Conservation (phyloP, 345 rosid genomes). For the Eucalyptus caleyi region DNA sequence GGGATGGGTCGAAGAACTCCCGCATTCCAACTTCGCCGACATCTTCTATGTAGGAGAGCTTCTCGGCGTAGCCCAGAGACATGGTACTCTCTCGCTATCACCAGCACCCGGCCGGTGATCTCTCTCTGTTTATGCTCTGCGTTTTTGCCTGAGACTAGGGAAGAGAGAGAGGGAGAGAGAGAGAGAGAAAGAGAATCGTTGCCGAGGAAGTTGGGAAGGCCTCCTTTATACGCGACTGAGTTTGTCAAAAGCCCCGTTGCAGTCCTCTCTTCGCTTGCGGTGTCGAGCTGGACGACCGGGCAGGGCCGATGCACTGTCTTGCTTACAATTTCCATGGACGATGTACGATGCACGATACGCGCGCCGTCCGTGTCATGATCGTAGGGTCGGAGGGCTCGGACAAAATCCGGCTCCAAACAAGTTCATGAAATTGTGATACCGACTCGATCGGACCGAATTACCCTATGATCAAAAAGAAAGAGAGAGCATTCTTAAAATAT, state of each 20-base stretch:
- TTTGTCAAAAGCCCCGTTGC: not conserved
- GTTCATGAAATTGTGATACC: not conserved
- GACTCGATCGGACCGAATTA: not conserved
- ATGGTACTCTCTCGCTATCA: constrained; percentile 3
- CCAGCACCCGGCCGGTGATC: not conserved
- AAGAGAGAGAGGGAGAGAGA: not conserved
- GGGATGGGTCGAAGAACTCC: constrained; percentile 76
- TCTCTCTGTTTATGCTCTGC: not conserved
- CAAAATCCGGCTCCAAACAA: not conserved
- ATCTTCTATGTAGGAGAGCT: constrained; percentile 97
- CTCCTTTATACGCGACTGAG: not conserved
- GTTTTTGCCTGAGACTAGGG: not conserved
- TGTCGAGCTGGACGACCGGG: not conserved
- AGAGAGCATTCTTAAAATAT: not conserved
- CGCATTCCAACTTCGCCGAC: constrained; percentile 97
- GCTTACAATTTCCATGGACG: not conserved
- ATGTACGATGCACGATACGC: not conserved
- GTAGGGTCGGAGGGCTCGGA: not conserved
- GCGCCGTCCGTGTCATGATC: not conserved
- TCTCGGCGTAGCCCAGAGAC: constrained; percentile 99
- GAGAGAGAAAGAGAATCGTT: not conserved
- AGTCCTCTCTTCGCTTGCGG: not conserved
- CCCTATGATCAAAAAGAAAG: too few species aligned
- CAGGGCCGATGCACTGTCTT: not conserved
- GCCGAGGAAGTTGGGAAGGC: not conserved